Evolutionary conservation across 768 basidiomycete species (phyloP).

Genomic region (Collybia mongolica): DNA sequence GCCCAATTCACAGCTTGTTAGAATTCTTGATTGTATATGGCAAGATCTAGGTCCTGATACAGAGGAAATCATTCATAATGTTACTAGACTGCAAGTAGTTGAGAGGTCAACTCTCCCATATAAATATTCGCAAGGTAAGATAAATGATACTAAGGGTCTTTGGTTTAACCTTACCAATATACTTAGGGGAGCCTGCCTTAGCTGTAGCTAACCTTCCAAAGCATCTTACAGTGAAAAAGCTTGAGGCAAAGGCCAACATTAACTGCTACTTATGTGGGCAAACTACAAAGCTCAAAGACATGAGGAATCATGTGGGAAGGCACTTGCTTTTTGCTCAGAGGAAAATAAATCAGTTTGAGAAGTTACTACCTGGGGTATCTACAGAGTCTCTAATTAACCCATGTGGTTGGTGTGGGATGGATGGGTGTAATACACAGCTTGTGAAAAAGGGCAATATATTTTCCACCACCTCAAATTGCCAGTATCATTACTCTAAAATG

Average conservation of each 20-base stretch:
- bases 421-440: neutral
- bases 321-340: conserved; percentile 1
- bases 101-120: too few relatives aligned
- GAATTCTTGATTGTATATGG: neutral
- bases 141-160: too few relatives aligned
- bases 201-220: neutral
- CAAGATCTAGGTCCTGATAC: neutral
- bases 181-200: too few relatives aligned
- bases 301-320: conserved; percentile 1
- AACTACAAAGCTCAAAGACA: neutral
- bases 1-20: neutral
- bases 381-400: neutral
- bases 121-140: too few relatives aligned
- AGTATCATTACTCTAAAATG: neutral
- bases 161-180: too few relatives aligned
- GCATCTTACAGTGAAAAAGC: neutral
- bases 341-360: neutral
- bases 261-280: neutral
- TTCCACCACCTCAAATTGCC: neutral
- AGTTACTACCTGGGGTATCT: neutral
- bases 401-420: conserved; percentile 2
- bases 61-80: neutral
- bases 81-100: neutral
- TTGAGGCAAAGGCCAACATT: neutral
- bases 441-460: neutral